These are phyloP conservation scores for Didymella segeticola DNA, from an alignment of 2,329 filamentous ascomycete genomes.

Conservation along the genomic window DNA sequence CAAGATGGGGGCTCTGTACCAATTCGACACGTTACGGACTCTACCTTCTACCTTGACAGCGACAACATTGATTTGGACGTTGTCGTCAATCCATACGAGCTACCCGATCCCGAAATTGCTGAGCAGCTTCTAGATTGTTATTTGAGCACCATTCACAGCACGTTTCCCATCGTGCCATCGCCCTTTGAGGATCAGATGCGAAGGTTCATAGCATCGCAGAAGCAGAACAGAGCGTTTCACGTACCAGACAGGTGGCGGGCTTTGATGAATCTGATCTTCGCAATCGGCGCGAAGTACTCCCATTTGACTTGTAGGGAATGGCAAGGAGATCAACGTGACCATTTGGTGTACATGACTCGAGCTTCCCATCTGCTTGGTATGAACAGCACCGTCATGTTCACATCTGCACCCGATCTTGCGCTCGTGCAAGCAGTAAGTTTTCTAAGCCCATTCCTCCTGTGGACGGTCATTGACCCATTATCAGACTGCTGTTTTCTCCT, in stretches of 20 bases:
- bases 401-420: constrained; percentile 43
- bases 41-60: constrained; percentile 47
- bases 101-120: constrained; percentile 42
- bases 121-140: constrained; percentile 46
- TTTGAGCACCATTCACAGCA: constrained; percentile 45
- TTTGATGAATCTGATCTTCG: constrained; percentile 52
- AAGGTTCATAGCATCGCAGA: constrained; percentile 21
- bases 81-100: constrained; percentile 34
- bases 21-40: constrained; percentile 30
- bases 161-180: constrained; percentile 37
- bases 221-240: constrained; percentile 11
- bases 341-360: constrained; percentile 48
- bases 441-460: not conserved
- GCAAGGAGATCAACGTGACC: constrained; percentile 42
- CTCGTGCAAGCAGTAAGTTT: constrained; percentile 47
- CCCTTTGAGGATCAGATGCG: constrained; percentile 32
- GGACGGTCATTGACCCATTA: no score
- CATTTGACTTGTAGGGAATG: constrained; percentile 40
- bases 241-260: constrained; percentile 43
- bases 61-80: constrained; percentile 36
- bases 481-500: constrained; percentile 31
- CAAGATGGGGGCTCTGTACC: constrained; percentile 9
- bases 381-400: constrained; percentile 26
- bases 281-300: constrained; percentile 50
- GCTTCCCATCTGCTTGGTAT: constrained; percentile 34